Percentiles rank a stretch among this genome's conserved stretches.
Conservation (phyloP, 768 basidiomycete genomes). For the Kwoniella mangroviensis region DNA sequence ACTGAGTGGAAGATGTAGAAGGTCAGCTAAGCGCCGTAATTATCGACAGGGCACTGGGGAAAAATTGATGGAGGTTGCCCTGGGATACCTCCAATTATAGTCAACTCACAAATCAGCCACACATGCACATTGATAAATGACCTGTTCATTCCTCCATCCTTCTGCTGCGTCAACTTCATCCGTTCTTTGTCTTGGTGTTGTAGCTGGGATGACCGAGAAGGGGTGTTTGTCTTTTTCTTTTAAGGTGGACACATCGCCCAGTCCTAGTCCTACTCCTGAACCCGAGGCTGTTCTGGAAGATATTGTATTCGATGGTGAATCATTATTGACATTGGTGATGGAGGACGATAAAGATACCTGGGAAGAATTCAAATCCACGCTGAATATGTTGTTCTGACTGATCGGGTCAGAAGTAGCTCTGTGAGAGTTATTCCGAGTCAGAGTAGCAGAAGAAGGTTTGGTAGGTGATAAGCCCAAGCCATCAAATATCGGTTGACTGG, state of each 20-base stretch:
- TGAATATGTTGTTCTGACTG: constrained; percentile 7
- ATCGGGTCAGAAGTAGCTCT: constrained; percentile 2
- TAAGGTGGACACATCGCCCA: constrained; percentile 10
- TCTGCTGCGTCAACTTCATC: constrained; percentile 42
- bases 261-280: constrained; percentile 13
- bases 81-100: too few relatives aligned
- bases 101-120: constrained; percentile 57
- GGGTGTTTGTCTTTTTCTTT: constrained; percentile 2
- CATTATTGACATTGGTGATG: constrained; percentile 3
- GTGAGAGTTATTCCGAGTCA: not conserved
- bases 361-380: constrained; percentile 16
- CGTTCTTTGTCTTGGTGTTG: not conserved
- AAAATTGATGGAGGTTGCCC: too few relatives aligned
- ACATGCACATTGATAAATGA: constrained; percentile 56
- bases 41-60: too few relatives aligned
- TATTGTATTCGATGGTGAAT: not conserved
- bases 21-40: too few relatives aligned
- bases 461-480: constrained; percentile 34
- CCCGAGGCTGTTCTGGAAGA: not conserved
- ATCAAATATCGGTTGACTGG: constrained; percentile 27
- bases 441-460: constrained; percentile 10
- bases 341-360: constrained; percentile 19
- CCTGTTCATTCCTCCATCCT: constrained; percentile 49
- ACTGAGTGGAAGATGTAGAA: constrained; percentile 15
- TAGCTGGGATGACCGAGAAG: not conserved